Evolutionary conservation across 2,329 filamentous ascomycete genomes (phyloP).

Genomic region (Sclerotinia nivalis): DNA sequence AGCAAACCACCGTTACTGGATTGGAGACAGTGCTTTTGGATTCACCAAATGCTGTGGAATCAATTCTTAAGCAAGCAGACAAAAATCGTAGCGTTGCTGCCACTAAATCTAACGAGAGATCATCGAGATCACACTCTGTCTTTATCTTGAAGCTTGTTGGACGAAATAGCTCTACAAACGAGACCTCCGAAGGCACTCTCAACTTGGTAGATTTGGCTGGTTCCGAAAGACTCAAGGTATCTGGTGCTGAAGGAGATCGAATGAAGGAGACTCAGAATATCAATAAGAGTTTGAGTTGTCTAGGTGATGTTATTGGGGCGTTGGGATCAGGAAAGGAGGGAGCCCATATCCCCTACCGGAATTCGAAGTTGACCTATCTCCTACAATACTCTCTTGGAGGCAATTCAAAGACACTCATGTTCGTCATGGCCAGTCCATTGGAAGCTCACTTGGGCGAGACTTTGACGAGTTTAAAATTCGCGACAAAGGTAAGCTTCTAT

Average conservation of each 20-base stretch:
- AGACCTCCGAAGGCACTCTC: conserved; percentile 87
- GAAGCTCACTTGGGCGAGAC: conserved; percentile 91
- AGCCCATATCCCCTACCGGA: conserved; percentile 87
- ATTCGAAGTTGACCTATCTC: conserved; percentile 94
- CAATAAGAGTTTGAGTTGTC: conserved; percentile 88
- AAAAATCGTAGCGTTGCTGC: conserved; percentile 90
- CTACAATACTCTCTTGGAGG: conserved; percentile 93
- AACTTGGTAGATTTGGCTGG: conserved; percentile 96
- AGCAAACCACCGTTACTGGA: conserved; percentile 80
- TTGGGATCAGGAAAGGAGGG: conserved; percentile 79
- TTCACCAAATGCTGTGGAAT: conserved; percentile 76
- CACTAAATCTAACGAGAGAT: conserved; percentile 96
- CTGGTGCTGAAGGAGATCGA: conserved; percentile 79
- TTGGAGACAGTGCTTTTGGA: conserved; percentile 75
- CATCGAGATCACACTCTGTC: conserved; percentile 91
- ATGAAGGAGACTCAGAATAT: conserved; percentile 96
- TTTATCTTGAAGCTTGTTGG: conserved; percentile 83
- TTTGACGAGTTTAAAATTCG: conserved; percentile 91
- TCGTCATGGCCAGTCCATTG: conserved; percentile 94
- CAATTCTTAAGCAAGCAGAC: conserved; percentile 76
- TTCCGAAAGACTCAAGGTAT: conserved; percentile 86
- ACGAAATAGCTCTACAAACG: conserved; percentile 70
- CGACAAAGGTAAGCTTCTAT: conserved; percentile 71
- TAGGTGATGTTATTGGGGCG: conserved; percentile 92
- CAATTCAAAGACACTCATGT: conserved; percentile 98